Evolutionary conservation across 345 rosid genomes (phyloP).

Genomic region (Eucalyptus marginata): DNA sequence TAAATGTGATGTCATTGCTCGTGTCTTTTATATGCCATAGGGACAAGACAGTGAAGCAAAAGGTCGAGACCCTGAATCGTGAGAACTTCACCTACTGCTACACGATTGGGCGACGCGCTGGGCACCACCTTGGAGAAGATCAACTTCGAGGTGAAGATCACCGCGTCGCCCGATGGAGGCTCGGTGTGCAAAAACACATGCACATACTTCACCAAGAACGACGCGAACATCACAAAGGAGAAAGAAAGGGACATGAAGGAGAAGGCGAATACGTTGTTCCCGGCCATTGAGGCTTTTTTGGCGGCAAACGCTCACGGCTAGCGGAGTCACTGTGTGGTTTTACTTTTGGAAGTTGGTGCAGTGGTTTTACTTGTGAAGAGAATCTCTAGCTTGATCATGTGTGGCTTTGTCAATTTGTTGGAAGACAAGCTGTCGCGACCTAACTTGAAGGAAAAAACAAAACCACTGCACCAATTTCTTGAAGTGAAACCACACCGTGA

Average conservation of each 20-base stretch:
- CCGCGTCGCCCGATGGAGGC: background rate
- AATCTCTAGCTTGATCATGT: no score
- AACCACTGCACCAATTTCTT: no score
- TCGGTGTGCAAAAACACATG: background rate
- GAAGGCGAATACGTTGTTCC: background rate
- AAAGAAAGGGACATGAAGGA: background rate
- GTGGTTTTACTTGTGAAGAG: no score
- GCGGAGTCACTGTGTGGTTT: no score
- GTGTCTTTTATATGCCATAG: background rate
- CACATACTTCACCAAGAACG: background rate
- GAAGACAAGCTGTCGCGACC: no score
- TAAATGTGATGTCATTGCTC: no score
- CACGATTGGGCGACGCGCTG: background rate
- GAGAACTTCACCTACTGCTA: background rate
- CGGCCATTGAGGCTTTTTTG: constrained; percentile 18
- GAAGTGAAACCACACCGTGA: no score
- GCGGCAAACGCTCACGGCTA: background rate
- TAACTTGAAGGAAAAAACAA: no score
- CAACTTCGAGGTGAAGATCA: background rate
- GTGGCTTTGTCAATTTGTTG: no score
- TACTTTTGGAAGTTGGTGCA: no score
- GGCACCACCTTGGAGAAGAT: constrained; percentile 1
- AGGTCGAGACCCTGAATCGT: constrained; percentile 11
- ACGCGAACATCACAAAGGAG: background rate
- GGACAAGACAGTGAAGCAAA: constrained; percentile 11